These are phyloP conservation scores for Picea abies DNA, from an alignment of 83 land plant genomes.

Conservation along the genomic window DNA sequence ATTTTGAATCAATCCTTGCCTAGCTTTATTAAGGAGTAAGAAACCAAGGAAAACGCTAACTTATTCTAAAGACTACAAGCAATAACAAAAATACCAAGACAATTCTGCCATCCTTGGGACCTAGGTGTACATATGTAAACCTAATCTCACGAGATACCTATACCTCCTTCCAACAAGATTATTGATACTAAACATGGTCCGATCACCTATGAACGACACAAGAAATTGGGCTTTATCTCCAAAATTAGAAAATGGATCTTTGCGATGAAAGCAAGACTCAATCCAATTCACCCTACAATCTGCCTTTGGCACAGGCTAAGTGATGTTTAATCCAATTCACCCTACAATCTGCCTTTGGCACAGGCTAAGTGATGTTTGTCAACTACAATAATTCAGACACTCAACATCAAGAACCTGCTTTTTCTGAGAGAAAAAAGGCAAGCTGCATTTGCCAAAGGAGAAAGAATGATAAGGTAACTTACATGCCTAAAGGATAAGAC, in stretches of 20 bases:
- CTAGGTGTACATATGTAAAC: background rate
- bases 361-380: background rate
- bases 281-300: background rate
- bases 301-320: background rate
- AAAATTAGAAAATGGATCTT: background rate
- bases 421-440: background rate
- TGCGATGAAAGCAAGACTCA: background rate
- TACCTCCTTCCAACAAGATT: background rate
- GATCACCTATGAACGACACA: background rate
- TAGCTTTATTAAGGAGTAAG: background rate
- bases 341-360: background rate
- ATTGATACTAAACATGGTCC: background rate
- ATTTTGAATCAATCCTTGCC: background rate
- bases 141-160: background rate
- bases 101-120: too few relatives aligned
- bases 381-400: background rate
- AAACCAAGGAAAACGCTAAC: background rate
- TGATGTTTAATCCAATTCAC: background rate
- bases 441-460: background rate
- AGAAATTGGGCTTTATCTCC: background rate
- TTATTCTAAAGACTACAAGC: background rate
- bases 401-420: background rate
- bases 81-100: background rate
- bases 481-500: background rate
- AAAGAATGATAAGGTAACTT: background rate